phyloP scores from a whole-genome alignment of 2,329 filamentous ascomycete species.

The Pleomassaria siparia region DNA sequence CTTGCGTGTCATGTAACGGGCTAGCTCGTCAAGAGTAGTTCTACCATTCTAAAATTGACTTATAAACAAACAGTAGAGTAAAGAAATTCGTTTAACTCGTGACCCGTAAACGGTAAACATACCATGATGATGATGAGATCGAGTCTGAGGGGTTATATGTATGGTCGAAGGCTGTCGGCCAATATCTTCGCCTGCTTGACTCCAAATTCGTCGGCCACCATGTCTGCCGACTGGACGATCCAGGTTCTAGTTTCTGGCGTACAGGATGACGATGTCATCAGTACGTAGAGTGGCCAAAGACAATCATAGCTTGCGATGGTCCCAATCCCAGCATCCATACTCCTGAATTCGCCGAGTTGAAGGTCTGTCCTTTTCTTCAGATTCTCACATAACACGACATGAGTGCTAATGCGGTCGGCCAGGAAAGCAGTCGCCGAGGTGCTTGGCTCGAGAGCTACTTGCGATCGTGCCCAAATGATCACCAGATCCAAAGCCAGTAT shows the following conservation, averaged over 20 bases:
- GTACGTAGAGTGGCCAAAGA: constrained; percentile 17
- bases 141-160: neutral
- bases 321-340: constrained; percentile 4
- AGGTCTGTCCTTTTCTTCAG: constrained; percentile 11
- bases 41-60: too few species aligned
- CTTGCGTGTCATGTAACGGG: too few species aligned
- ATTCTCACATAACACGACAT: constrained; percentile 7
- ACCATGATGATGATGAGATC: too few species aligned
- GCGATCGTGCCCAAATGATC: constrained; percentile 11
- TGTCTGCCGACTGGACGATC: constrained; percentile 11
- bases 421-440: neutral
- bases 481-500: constrained; percentile 14
- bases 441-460: neutral
- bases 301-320: constrained; percentile 12
- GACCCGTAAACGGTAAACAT: neutral
- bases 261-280: constrained; percentile 4
- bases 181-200: constrained; percentile 15
- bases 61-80: too few species aligned
- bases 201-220: constrained; percentile 14
- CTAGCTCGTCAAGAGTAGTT: too few species aligned
- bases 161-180: constrained; percentile 12
- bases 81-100: neutral
- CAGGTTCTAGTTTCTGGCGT: constrained; percentile 8
- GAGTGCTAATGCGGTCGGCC: constrained; percentile 2
- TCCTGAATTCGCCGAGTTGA: constrained; percentile 10